Conservation (phyloP, 441 rosid genomes). For the Lagerstroemia fauriei region DNA sequence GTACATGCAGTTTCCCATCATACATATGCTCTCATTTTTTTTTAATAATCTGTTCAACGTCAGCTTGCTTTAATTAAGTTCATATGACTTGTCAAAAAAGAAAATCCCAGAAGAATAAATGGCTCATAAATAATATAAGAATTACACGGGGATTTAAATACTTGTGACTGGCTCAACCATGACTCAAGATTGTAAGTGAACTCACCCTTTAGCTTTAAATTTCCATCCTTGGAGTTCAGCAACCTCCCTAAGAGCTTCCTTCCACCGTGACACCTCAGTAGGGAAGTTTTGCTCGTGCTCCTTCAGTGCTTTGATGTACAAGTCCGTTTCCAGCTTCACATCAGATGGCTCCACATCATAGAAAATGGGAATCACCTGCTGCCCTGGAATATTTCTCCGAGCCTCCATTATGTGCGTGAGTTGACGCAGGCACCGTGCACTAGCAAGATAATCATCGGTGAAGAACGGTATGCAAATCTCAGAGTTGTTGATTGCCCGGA, state of each 20-base stretch:
- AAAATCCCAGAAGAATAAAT: neutral
- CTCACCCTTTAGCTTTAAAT: neutral
- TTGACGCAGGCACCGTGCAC: neutral
- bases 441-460: neutral
- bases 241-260: neutral
- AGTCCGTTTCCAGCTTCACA: neutral
- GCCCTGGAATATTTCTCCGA: neutral
- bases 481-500: neutral
- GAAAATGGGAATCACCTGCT: neutral
- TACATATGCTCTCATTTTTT: too few species aligned
- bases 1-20: too few species aligned
- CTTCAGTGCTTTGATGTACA: neutral
- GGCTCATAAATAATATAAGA: too few species aligned
- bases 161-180: neutral
- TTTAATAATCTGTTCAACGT: too few species aligned
- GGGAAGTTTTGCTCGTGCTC: neutral
- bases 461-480: conserved; percentile 14
- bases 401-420: neutral
- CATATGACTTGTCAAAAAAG: too few species aligned
- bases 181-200: neutral
- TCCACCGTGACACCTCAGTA: neutral
- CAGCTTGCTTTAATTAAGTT: too few species aligned
- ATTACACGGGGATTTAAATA: neutral
- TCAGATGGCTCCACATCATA: neutral
- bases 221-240: neutral